These are phyloP conservation scores for Teratosphaeria pseudoeucalypti DNA, from an alignment of 2,329 filamentous ascomycete species.

Conservation along the genomic window DNA sequence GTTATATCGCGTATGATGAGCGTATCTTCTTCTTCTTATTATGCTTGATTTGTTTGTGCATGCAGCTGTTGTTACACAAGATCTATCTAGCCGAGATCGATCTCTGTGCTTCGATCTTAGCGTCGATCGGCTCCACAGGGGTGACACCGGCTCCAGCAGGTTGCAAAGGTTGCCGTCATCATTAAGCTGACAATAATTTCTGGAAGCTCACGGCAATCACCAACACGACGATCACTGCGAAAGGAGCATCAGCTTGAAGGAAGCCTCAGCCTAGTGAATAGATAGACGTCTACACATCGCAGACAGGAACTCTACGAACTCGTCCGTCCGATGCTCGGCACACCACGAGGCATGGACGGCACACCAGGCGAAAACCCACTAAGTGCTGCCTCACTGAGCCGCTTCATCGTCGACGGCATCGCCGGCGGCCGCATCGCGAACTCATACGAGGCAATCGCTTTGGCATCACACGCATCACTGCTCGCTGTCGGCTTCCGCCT, in stretches of 20 bases:
- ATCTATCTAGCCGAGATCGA: neutral
- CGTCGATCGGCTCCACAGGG: neutral
- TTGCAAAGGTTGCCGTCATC: neutral
- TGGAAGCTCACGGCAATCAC: neutral
- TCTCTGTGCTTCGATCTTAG: neutral
- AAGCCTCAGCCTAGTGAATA: neutral
- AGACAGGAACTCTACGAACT: neutral
- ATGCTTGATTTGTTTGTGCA: neutral
- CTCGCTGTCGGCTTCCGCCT: conserved; percentile 68
- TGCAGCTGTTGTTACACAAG: neutral
- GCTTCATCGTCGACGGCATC: conserved; percentile 35
- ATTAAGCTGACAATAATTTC: neutral
- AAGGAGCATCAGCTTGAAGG: neutral
- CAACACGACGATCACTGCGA: neutral
- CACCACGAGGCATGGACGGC: neutral
- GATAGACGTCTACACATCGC: neutral
- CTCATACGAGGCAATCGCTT: conserved; percentile 70
- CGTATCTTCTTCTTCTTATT: too few species aligned
- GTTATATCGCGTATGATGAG: neutral
- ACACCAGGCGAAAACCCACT: conserved; percentile 27
- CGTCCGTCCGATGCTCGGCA: neutral
- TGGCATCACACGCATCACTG: conserved; percentile 79
- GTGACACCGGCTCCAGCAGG: neutral
- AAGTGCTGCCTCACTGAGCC: conserved; percentile 31
- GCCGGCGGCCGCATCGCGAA: conserved; percentile 44